Evolutionary conservation across 164 flowering plant genomes (phyloP), one percentile per base, ranked within the genome.

Genomic region (Vitis amurensis): DNA sequence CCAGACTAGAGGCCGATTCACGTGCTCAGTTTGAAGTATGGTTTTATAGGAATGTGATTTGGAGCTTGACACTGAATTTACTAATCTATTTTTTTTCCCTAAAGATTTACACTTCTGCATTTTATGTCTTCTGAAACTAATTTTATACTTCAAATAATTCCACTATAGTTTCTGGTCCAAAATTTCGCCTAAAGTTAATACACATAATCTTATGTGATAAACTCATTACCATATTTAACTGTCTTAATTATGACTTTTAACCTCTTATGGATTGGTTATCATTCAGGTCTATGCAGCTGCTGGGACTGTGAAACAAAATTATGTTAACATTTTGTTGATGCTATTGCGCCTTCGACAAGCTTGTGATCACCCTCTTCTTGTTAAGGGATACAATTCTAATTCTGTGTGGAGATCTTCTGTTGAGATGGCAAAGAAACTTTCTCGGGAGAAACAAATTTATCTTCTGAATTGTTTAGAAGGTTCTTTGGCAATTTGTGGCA

Each of bases 261-360:
- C 11, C 3, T 50, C 27, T 31, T 8, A 30, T 27, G 10, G 7
- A 17, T 50, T 9, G 62, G 14, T 62, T 29, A 31, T 2, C 13
- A 56, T 72, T 72, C 87, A 96, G 99, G 97, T 82, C 68, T 96
- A 96, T 84, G 97, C 95, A 12, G 97, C 85, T 58, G 97, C 93
- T 70, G 99, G 99, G 77, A 96, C 99, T 19, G 97, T 96, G n/a
- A 87, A 89, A 65, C 91, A 96, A 77, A 96, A 96, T 73, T 96
- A 93, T 79, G 98, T 92, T 51, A 96, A 93, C 78, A 93, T 96
- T 63, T 81, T 96, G 70, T 80, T 96, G 84, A 88, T 96, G 97
- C 96, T 96, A 47, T 77, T 96, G 82, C 94, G 98, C 55, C 99
- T 96, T 75, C 89, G 99, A 53, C 99, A 96, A 79, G 98, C 99